Base-by-base conservation (phyloP, 345 rosid species). In the Euphorbia tirucalli region DNA sequence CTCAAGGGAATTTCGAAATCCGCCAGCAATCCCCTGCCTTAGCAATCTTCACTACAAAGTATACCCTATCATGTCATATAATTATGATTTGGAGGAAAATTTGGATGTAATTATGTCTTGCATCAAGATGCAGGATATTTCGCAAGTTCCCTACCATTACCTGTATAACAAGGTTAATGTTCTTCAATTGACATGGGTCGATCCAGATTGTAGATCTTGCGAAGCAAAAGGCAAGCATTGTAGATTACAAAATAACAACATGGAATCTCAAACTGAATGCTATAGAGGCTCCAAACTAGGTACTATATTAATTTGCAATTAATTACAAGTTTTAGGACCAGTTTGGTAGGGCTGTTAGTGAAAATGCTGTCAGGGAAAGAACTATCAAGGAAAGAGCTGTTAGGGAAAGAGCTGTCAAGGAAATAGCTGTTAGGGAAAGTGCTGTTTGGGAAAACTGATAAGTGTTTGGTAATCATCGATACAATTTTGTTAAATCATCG, bases 191-290 rank as follows among this genome's bases (percentile, higher is more conserved):
- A 44, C 14, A 7, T 44, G 49, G 49, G 2, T 1, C 2, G 5
- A 1, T 11, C 73, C 73, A 11, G 25, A 1, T 0, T 54, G 78
- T 57, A 27, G 24, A 19, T 41, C 5, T n/a, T 75, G 72, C 39
- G 72, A 69, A 43, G 22, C 15, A 10, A 43, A 3, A 2, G 44
- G 63, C 13, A 28, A 50, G 62, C 30, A 3, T 44, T 75, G 78
- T n/a, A 28, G 55, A 54, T 41, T 9, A 44, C 48, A 60, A 56
- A 31, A 6, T 43, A 56, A 18, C 41, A 37, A 37, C 41, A 37
- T 8, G 8, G 8, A 8, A 44, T 44, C 49, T 44, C 11, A 44
- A 44, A 44, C 49, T 44, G 14, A 13, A 44, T 44, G 49, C 15
- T 44, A 44, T 13, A 8, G 49, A 8, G 15, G 15, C 14, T 8